Conservation (phyloP, 352 stramenopile species). For the Phytophthora pini region DNA sequence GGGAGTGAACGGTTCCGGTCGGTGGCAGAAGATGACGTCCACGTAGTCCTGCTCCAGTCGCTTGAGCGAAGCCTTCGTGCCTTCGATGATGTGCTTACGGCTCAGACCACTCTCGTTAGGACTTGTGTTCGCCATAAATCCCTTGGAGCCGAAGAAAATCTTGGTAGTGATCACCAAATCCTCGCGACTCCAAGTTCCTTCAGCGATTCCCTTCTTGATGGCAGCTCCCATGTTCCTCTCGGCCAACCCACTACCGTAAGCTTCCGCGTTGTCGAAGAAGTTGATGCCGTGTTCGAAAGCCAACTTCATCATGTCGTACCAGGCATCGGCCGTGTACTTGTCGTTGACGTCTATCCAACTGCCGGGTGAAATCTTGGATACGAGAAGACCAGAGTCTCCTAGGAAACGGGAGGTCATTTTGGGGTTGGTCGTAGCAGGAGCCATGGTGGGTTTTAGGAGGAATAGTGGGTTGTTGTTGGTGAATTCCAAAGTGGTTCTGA, state of each 20-base stretch:
- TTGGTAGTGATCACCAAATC: constrained; percentile 72
- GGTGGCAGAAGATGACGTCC: constrained; percentile 48
- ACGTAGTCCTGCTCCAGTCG: constrained; percentile 54
- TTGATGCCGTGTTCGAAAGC: constrained; percentile 58
- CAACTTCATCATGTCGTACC: constrained; percentile 42
- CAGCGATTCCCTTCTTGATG: constrained; percentile 39
- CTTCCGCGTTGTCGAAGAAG: constrained; percentile 54
- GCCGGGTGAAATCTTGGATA: not conserved
- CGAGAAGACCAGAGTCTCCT: constrained; percentile 2
- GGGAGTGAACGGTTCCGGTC: constrained; percentile 34
- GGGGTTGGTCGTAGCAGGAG: not conserved
- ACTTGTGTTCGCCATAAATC: not conserved
- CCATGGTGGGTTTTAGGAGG: too few species aligned
- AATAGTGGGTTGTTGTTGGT: not conserved
- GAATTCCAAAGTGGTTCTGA: constrained; percentile 10
- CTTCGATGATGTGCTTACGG: constrained; percentile 56
- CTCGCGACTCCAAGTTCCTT: constrained; percentile 30
- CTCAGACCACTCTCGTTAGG: constrained; percentile 36
- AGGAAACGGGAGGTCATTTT: constrained; percentile 10
- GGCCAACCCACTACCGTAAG: constrained; percentile 38
- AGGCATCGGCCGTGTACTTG: constrained; percentile 19
- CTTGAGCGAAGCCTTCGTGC: constrained; percentile 44
- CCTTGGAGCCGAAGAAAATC: constrained; percentile 47
- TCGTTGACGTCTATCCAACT: constrained; percentile 34
- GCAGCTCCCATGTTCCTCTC: constrained; percentile 43